These are phyloP conservation scores for Uromyces viciae-fabae DNA, from an alignment of 1,284 basidiomycete species.

Conservation along the genomic window DNA sequence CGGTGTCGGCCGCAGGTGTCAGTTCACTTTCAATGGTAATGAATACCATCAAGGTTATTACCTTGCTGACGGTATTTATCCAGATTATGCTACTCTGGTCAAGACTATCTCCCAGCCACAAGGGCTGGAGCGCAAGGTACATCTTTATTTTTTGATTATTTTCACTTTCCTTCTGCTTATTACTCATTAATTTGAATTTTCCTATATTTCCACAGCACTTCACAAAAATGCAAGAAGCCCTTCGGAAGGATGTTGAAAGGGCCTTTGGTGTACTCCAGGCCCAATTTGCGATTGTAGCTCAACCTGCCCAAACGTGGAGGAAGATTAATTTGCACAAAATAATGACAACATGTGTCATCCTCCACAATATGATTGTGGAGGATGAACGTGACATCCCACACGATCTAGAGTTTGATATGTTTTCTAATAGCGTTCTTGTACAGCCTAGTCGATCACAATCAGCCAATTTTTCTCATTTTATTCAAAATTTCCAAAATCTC, in stretches of 20 bases:
- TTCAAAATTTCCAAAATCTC: neutral
- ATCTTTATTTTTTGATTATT: neutral
- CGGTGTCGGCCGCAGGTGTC: neutral
- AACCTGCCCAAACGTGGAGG: neutral
- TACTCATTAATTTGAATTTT: neutral
- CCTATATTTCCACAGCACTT: neutral
- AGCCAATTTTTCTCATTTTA: neutral
- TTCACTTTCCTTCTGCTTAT: neutral
- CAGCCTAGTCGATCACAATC: neutral
- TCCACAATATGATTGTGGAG: constrained; percentile 3
- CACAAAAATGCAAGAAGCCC: constrained; percentile 10
- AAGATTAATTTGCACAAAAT: no score
- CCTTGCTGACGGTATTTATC: constrained; percentile 19
- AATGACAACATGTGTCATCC: neutral
- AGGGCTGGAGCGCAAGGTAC: neutral
- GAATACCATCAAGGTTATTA: neutral
- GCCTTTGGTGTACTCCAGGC: constrained; percentile 14
- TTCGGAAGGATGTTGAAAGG: constrained; percentile 5
- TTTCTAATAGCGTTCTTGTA: no score
- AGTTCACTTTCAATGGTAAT: neutral
- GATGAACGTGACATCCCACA: neutral
- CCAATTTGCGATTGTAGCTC: neutral
- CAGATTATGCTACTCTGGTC: neutral
- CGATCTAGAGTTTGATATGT: no score
- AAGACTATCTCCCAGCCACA: constrained; percentile 14